phyloP scores from a whole-genome alignment of 2,329 filamentous ascomycete genomes.

The Fusarium pseudoanthophilum region DNA sequence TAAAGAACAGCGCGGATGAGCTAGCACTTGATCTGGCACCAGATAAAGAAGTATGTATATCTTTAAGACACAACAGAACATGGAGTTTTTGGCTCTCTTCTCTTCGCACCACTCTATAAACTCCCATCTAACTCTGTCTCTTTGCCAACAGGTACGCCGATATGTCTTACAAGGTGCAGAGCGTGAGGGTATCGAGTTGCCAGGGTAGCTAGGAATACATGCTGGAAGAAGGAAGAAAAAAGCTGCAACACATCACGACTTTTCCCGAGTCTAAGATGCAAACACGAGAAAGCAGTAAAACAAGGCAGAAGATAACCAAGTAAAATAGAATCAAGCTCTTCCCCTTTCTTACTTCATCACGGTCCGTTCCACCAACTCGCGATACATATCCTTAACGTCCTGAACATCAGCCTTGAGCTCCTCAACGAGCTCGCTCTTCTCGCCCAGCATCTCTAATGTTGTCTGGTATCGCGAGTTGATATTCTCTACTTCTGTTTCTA shows the following conservation, averaged over 20 bases:
- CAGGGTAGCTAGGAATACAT: slow-evolving; percentile 42
- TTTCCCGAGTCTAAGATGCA: slow-evolving; percentile 8
- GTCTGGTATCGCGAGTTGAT: slow-evolving; percentile 86
- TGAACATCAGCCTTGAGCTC: slow-evolving; percentile 89
- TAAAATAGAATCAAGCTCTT: background rate
- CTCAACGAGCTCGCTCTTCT: slow-evolving; percentile 95
- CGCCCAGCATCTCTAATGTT: slow-evolving; percentile 91
- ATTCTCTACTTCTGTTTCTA: slow-evolving; percentile 75
- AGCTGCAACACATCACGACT: slow-evolving; percentile 13
- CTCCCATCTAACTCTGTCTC: slow-evolving; percentile 36
- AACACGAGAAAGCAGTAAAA: background rate
- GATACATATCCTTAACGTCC: slow-evolving; percentile 96
- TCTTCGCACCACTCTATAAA: slow-evolving; percentile 7
- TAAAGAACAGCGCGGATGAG: slow-evolving; percentile 76
- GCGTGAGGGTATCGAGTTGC: slow-evolving; percentile 80
- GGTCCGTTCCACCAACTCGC: slow-evolving; percentile 88
- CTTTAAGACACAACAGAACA: background rate
- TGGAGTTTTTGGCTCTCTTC: background rate
- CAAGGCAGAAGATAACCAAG: background rate
- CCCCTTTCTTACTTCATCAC: slow-evolving; percentile 70
- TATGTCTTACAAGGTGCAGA: slow-evolving; percentile 84
- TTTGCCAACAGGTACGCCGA: slow-evolving; percentile 67
- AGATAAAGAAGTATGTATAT: slow-evolving; percentile 76
- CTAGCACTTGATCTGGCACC: slow-evolving; percentile 85
- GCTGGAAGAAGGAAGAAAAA: slow-evolving; percentile 23